These are phyloP conservation scores for Graphilbum ipis-grandicollis DNA, from an alignment of 2,329 filamentous ascomycete genomes.

Conservation along the genomic window DNA sequence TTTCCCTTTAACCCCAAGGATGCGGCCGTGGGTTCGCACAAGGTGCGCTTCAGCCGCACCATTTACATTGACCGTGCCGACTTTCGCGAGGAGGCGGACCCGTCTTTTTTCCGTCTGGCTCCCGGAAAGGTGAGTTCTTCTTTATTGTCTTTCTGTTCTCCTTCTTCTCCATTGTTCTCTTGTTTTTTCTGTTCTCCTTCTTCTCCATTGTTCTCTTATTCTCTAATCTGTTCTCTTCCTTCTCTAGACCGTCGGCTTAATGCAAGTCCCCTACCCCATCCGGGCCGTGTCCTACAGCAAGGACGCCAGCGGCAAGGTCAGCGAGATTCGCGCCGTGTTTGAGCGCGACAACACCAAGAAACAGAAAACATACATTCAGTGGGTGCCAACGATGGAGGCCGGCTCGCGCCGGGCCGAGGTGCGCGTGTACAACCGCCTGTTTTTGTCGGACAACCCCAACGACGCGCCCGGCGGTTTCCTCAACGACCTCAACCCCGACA, in stretches of 20 bases:
- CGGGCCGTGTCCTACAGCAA: constrained; percentile 51
- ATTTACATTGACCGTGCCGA: constrained; percentile 75
- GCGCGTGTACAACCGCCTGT: constrained; percentile 65
- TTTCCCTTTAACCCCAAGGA: constrained; percentile 75
- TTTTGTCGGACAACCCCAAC: constrained; percentile 72
- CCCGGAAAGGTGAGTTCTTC: constrained; percentile 35
- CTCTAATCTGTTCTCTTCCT: too few species aligned
- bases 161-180: too few species aligned
- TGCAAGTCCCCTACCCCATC: constrained; percentile 54
- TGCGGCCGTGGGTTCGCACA: constrained; percentile 44
- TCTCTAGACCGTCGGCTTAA: constrained; percentile 38
- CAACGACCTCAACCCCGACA: constrained; percentile 68
- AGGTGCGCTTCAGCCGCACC: constrained; percentile 49
- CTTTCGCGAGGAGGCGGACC: constrained; percentile 55
- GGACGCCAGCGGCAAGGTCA: constrained; percentile 34
- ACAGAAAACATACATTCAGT: constrained; percentile 77
- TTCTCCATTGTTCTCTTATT: too few species aligned
- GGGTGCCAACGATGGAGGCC: constrained; percentile 44
- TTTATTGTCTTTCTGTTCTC: too few species aligned
- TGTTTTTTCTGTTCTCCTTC: too few species aligned
- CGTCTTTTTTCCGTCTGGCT: constrained; percentile 63
- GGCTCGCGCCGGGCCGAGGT: constrained; percentile 54
- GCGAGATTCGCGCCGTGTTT: constrained; percentile 46
- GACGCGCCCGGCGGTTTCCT: constrained; percentile 65
- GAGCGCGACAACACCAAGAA: constrained; percentile 48